phyloP scores from a whole-genome alignment of 2,329 filamentous ascomycete genomes.

The Leptographium galeiforme region DNA sequence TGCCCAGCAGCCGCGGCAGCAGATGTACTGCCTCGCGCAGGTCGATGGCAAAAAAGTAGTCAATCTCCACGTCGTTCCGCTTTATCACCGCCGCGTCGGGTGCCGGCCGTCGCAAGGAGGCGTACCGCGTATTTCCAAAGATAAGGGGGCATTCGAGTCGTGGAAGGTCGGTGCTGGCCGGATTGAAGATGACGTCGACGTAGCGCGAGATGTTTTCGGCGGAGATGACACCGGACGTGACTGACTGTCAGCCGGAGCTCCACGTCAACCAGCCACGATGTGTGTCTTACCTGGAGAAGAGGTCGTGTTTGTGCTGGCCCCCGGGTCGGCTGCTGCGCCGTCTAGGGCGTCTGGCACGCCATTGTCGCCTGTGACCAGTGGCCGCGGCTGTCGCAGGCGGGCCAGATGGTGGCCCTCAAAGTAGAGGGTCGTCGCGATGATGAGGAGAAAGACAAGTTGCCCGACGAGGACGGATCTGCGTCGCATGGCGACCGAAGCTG shows the following conservation, averaged over 20 bases:
- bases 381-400: neutral
- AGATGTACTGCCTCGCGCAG: constrained; percentile 29
- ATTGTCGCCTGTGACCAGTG: neutral
- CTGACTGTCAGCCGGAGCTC: too few species aligned
- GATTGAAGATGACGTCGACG: constrained; percentile 11
- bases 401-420: constrained; percentile 4
- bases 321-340: too few species aligned
- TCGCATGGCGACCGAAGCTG: constrained; percentile 5
- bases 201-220: constrained; percentile 6
- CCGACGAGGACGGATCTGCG: constrained; percentile 2
- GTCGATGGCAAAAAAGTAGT: constrained; percentile 40
- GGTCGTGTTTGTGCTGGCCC: neutral
- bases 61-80: neutral
- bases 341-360: neutral
- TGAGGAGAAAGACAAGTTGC: constrained; percentile 6
- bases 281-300: neutral
- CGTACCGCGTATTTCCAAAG: constrained; percentile 3
- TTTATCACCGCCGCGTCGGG: neutral
- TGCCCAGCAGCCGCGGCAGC: constrained; percentile 37
- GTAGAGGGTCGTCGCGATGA: constrained; percentile 8
- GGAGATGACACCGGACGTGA: neutral
- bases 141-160: constrained; percentile 9
- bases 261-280: too few species aligned
- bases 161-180: constrained; percentile 1
- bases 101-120: neutral